A percentile compares a stretch with the other conserved stretches of the same genome.
These are phyloP conservation scores for Paecilomyces sp. DNA, from an alignment of 2,329 filamentous ascomycete species.

Conservation along the genomic window DNA sequence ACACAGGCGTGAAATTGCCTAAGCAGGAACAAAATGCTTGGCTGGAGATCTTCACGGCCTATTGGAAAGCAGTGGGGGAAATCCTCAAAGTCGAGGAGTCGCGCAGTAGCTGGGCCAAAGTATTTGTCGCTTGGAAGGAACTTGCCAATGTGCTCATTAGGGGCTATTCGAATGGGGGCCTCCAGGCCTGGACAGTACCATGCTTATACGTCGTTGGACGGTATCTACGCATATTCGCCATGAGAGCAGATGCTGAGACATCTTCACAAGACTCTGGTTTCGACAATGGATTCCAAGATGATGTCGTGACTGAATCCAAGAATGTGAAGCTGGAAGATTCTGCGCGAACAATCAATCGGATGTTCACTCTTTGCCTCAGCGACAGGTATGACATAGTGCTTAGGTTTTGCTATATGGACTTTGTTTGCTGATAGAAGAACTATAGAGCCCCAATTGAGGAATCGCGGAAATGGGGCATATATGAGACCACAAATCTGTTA, in stretches of 20 bases:
- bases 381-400: constrained; percentile 60
- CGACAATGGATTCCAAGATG: constrained; percentile 61
- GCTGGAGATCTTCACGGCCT: constrained; percentile 75
- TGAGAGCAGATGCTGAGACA: constrained; percentile 73
- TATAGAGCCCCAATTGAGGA: constrained; percentile 71
- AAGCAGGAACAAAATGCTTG: constrained; percentile 69
- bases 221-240: constrained; percentile 79
- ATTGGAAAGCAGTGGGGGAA: constrained; percentile 75
- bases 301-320: constrained; percentile 69
- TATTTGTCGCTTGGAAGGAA: constrained; percentile 86
- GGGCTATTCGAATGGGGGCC: constrained; percentile 68
- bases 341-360: constrained; percentile 80
- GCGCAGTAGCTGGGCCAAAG: constrained; percentile 65
- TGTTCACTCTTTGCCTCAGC: constrained; percentile 83
- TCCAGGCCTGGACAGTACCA: constrained; percentile 88
- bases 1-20: constrained; percentile 48
- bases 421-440: not conserved
- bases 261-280: constrained; percentile 44
- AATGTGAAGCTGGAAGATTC: constrained; percentile 86
- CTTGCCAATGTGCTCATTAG: constrained; percentile 68
- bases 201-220: constrained; percentile 83
- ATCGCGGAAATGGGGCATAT: constrained; percentile 96
- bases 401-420: not conserved
- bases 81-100: constrained; percentile 60
- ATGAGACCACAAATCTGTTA: constrained; percentile 85